Conservation (phyloP, 2,329 filamentous ascomycete species). For the Penicillium occitanis region DNA sequence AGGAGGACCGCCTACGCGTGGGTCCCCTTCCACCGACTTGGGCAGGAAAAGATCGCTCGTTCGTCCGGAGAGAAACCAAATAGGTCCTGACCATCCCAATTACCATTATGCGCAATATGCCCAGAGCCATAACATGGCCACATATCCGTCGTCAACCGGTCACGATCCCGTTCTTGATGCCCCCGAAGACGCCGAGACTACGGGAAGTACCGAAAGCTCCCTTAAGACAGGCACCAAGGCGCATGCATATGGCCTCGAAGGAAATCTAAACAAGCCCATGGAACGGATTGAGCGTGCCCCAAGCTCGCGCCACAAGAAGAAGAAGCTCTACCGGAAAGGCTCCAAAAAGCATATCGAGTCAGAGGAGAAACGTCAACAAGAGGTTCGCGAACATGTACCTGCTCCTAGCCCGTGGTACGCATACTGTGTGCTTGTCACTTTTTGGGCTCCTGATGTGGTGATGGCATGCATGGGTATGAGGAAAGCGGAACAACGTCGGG, state of each 20-base stretch:
- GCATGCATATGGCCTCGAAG: constrained; percentile 36
- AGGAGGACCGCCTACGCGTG: not conserved
- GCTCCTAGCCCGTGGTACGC: constrained; percentile 92
- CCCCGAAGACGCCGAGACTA: constrained; percentile 50
- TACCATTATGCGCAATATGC: constrained; percentile 96
- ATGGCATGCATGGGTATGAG: constrained; percentile 83
- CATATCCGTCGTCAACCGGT: constrained; percentile 86
- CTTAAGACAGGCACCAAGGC: constrained; percentile 46
- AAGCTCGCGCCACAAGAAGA: constrained; percentile 47
- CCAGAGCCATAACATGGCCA: constrained; percentile 85
- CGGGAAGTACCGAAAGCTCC: constrained; percentile 62
- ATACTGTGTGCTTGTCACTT: constrained; percentile 90
- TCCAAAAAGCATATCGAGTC: constrained; percentile 51
- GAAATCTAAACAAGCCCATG: constrained; percentile 45
- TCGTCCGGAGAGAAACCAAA: constrained; percentile 80
- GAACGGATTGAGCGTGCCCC: constrained; percentile 34
- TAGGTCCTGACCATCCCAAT: constrained; percentile 85
- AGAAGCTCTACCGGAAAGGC: constrained; percentile 65
- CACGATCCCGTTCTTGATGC: constrained; percentile 86
- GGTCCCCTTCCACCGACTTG: constrained; percentile 1
- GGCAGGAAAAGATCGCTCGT: constrained; percentile 83
- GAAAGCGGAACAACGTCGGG: constrained; percentile 80
- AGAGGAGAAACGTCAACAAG: constrained; percentile 60
- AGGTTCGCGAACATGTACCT: constrained; percentile 63
- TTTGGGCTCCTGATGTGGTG: constrained; percentile 87